Evolutionary conservation across 2,329 filamentous ascomycete species (phyloP), one percentile per base, ranked within the genome.

Genomic region (Aspergillus niger): DNA sequence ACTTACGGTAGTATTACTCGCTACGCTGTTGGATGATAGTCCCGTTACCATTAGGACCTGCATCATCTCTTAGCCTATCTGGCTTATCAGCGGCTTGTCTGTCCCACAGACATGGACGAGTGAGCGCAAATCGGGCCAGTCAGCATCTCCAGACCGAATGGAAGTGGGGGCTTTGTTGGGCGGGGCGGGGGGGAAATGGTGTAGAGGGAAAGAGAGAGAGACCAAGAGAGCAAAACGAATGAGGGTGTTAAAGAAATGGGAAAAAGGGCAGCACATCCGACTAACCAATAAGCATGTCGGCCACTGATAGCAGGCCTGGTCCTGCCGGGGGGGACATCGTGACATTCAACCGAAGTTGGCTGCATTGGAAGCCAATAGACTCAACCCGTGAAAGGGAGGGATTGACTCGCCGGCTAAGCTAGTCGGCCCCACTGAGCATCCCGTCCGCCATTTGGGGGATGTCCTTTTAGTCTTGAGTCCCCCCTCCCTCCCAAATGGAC

Each of bases 341-440:
- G 55, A 60, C 52, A 60, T 61, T 59, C 44, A 59, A 57, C 50
- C 58, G n/a, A 62, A 61, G 58, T 65, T 61, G 59, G 62, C 60
- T 62, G 59, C 63, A 65, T 55, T 47, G 43, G 49, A 56, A 55
- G 52, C 61, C 61, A 65, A 65, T 65, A 60, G 58, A 60, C 43
- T 61, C 55, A 51, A 55, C 53, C 58, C 55, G 49, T 59, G 57
- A 60, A 64, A 47, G 60, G 59, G 57, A 63, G 55, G 55, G 61
- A 65, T 67, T 67, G 65, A 64, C 66, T 66, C 58, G 61, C 63
- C 62, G 66, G 60, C 61, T 67, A 62, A 59, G 43, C 63, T 65
- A 65, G 62, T 60, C 65, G 63, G 66, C 62, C 65, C 66, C 66
- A 62, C 66, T 59, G 63, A 50, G 60, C 60, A 62, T 68, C 66